Base-by-base conservation (phyloP, 2,329 filamentous ascomycete genomes). In the Xylaria multiplex region DNA sequence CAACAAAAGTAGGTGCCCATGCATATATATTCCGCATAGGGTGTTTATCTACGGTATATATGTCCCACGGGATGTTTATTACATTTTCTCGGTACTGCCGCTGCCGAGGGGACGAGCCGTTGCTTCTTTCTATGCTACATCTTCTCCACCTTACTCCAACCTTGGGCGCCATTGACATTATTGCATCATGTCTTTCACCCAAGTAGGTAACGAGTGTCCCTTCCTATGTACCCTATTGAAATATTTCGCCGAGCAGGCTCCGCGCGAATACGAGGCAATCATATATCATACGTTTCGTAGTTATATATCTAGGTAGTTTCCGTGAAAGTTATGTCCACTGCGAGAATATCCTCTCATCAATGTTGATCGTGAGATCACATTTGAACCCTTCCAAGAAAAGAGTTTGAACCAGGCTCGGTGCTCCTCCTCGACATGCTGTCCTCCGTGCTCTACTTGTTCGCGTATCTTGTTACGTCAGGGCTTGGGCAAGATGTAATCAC, bases 401-500 rank as follows among this genome's bases (percentile, higher is more conserved):
- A 50, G 35, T n/a, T 22, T 40, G 16, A 4, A 40, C 22, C 14
- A 53, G 13, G 2, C 42, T n/a, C 37, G 4, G 16, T 55, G 27
- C 54, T 27, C 46, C 45, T 37, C 16, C 4, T 60, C 22, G 11
- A 30, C 42, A 67, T 67, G 64, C 32, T 61, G 2, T 61, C 43
- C 6, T 42, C 61, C 11, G 32, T 58, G 37, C 43, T 66, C 19
- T 61, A 35, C 42, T n/a, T 52, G 24, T 2, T 59, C 58, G 45
- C 57, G 9, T 66, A 52, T 46, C 40, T 73, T 13, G 66, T 66
- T 27, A 22, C 56, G 9, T 66, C 59, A 43, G 59, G 62, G 4
- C 43, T 59, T 49, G 72, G 68, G 11, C 72, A 75, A 55, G 66
- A 67, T 30, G 64, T 75, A 37, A 76, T 78, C 57, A 75, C 74